Base-by-base conservation (phyloP, 148 eudicot genomes). In the Drosera capensis region DNA sequence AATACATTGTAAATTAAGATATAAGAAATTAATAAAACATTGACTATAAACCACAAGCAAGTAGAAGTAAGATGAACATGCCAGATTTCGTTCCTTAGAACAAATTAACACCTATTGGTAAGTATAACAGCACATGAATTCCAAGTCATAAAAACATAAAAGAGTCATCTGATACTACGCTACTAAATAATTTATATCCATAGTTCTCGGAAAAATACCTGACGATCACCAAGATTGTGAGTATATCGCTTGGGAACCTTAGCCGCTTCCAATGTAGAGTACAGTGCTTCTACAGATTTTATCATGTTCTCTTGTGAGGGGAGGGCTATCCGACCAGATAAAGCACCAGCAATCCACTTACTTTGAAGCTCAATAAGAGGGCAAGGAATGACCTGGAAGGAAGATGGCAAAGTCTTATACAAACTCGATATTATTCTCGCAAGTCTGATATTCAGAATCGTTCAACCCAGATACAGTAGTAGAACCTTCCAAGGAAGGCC, bases 401-500 rank as follows among this genome's bases (percentile, higher is more conserved):
- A 45, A 29, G 14, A 16, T 36, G 9, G 1, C 28, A 8, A 39
- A 25, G 14, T 18, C 19, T 20, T 38, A 20, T n/a, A 21, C 37
- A 45, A 11, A n/a, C 0, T 46, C 9, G 28, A 45, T 26, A 20
- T 25, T 8, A 14, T 0, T 24, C 31, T 8, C 11, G 9, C 3
- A 38, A 18, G 5, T 14, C 8, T 20, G 11, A 2, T 29, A 28
- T 28, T 11, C 11, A 13, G 14, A 34, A 15, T 4, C 2, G 14
- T 34, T 5, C n/a, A 34, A 34, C 13, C 3, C 38, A 2, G 11
- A 2, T 4, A 15, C n/a, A 15, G 2, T 3, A 34, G 3, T 9
- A 2, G n/a, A 34, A 34, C 93, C 94, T 78, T 78, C 87, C 85
- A 90, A 22, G 95, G 88, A 40, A 90, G 54, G 20, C 99, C 99